Evolutionary conservation across 768 basidiomycete genomes (phyloP).

Genomic region (Amanita pallidorosea): DNA sequence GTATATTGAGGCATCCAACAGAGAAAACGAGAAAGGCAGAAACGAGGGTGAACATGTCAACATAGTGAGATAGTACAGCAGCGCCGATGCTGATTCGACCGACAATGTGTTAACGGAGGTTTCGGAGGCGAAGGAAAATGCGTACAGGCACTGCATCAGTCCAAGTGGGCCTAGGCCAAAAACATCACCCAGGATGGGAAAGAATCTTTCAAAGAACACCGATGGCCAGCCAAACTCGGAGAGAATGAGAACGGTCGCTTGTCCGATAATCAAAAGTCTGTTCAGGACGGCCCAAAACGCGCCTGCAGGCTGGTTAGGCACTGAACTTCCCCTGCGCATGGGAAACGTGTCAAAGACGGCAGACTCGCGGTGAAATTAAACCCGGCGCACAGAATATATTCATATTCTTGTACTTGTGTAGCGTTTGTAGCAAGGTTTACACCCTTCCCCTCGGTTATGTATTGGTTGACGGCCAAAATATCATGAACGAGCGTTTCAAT

Average conservation of each 20-base stretch:
- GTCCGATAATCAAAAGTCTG: conserved; percentile 78
- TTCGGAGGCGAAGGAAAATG: background rate
- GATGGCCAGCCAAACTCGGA: conserved; percentile 80
- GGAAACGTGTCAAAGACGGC: conserved; percentile 3
- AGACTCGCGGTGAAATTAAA: conserved; percentile 1
- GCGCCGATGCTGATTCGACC: conserved; percentile 45
- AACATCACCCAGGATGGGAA: conserved; percentile 75
- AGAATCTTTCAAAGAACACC: conserved; percentile 70
- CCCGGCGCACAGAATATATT: conserved; percentile 62
- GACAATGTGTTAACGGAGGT: background rate
- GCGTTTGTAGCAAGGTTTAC: conserved; percentile 18
- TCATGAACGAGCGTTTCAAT: conserved; percentile 67
- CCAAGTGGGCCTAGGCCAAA: conserved; percentile 87
- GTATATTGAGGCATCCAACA: conserved; percentile 80
- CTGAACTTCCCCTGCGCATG: conserved; percentile 52
- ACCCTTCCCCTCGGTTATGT: conserved; percentile 29
- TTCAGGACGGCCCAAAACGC: conserved; percentile 89
- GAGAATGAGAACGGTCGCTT: conserved; percentile 69
- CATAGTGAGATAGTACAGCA: conserved; percentile 65
- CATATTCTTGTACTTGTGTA: conserved; percentile 38
- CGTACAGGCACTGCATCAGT: conserved; percentile 73
- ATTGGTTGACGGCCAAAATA: conserved; percentile 63
- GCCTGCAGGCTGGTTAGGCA: conserved; percentile 86
- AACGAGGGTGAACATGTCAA: conserved; percentile 83
- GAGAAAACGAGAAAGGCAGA: conserved; percentile 89